Conservation (phyloP, 2,329 filamentous ascomycete species). For the Grosmannia serpens region DNA sequence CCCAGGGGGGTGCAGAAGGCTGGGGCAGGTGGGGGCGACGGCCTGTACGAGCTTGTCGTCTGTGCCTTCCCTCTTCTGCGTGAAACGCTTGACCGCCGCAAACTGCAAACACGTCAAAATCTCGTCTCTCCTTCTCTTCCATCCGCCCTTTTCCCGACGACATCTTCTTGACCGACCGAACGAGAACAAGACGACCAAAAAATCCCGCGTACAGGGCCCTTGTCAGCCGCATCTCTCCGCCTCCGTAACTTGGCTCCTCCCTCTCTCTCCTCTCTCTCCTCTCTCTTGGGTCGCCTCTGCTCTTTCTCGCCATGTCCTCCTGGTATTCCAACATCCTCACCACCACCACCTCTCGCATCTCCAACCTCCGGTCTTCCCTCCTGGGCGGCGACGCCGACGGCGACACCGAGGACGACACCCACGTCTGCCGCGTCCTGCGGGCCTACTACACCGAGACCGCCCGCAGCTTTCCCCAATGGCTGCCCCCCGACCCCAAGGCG, state of each 20-base stretch:
- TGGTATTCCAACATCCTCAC: constrained; percentile 69
- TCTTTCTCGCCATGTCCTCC: constrained; percentile 54
- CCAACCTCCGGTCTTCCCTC: constrained; percentile 56
- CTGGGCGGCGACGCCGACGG: constrained; percentile 55
- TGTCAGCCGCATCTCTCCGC: neutral
- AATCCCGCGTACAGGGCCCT: too few relatives aligned
- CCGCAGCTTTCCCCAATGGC: constrained; percentile 70
- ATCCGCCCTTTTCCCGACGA: too few relatives aligned
- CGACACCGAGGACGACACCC: constrained; percentile 79
- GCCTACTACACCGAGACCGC: constrained; percentile 88
- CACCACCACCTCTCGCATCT: constrained; percentile 53
- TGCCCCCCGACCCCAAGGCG: constrained; percentile 78
- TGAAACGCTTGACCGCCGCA: neutral
- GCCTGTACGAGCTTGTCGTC: neutral
- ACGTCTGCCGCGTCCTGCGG: constrained; percentile 86
- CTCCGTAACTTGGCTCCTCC: neutral
- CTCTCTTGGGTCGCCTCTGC: too few relatives aligned
- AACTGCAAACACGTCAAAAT: neutral
- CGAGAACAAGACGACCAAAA: too few relatives aligned
- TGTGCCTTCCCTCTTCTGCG: neutral
- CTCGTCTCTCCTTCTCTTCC: neutral
- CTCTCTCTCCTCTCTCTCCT: neutral
- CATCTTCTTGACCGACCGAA: too few relatives aligned
- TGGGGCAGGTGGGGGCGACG: neutral
- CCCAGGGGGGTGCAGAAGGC: neutral